Evolutionary conservation across 306 rosid species (phyloP).

Genomic region (Mimosa pudica): DNA sequence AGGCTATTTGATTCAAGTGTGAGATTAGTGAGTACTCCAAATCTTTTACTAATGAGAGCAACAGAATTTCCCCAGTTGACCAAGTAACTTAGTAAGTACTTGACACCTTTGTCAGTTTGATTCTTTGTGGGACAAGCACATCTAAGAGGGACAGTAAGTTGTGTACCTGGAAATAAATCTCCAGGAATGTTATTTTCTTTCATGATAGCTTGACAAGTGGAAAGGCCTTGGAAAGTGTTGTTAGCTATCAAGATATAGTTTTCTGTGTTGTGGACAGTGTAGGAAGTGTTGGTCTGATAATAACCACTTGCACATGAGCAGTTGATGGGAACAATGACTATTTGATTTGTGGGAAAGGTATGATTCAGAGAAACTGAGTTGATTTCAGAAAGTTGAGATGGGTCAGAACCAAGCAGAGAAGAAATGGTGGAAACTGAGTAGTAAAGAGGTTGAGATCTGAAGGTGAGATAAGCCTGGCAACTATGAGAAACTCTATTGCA

Average conservation of each 20-base stretch:
- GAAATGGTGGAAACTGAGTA: constrained; percentile 67
- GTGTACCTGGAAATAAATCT: constrained; percentile 40
- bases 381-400: constrained; percentile 52
- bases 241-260: constrained; percentile 43
- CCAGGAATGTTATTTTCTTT: constrained; percentile 42
- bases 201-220: constrained; percentile 74
- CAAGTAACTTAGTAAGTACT: constrained; percentile 61
- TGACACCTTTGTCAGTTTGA: constrained; percentile 58
- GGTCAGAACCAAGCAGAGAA: constrained; percentile 54
- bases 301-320: constrained; percentile 76
- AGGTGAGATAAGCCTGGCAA: constrained; percentile 82
- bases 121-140: constrained; percentile 92
- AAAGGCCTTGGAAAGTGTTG: constrained; percentile 68
- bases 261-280: constrained; percentile 41
- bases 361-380: constrained; percentile 52
- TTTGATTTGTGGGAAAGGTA: constrained; percentile 51
- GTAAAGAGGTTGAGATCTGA: constrained; percentile 70
- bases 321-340: constrained; percentile 69
- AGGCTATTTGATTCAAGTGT: constrained; percentile 68
- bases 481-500: constrained; percentile 61
- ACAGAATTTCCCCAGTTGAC: constrained; percentile 48
- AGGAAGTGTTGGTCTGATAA: constrained; percentile 67
- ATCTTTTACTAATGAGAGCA: constrained; percentile 38
- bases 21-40: constrained; percentile 35
- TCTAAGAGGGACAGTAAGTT: constrained; percentile 70